A percentile compares a stretch with the other conserved stretches of the same genome.
Conservation (phyloP, 2,329 filamentous ascomycete species). For the Trichophyton equinum region DNA sequence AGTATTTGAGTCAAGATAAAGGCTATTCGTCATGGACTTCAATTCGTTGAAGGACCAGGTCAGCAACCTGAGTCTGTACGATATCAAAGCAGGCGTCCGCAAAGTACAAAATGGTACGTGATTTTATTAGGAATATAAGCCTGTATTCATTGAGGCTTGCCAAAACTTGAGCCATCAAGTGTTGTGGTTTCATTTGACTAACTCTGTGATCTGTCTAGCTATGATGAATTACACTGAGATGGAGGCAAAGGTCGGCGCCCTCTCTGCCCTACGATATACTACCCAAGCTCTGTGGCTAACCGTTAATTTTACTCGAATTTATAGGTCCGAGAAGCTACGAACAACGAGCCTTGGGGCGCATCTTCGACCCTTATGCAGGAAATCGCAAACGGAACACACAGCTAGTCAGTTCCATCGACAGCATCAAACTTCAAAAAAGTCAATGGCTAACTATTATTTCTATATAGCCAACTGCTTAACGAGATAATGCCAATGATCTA, state of each 20-base stretch:
- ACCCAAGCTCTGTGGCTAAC: background rate
- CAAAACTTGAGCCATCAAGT: background rate
- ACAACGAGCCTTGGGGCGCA: constrained; percentile 95
- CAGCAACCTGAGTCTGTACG: constrained; percentile 84
- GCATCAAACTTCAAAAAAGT: constrained; percentile 8
- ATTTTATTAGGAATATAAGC: background rate
- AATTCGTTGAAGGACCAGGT: constrained; percentile 75
- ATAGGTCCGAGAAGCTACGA: constrained; percentile 91
- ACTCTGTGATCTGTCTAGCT: constrained; percentile 41
- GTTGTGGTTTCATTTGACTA: background rate
- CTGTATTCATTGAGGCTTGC: background rate
- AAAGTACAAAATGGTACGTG: constrained; percentile 86
- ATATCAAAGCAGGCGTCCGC: constrained; percentile 84
- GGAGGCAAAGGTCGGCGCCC: constrained; percentile 51
- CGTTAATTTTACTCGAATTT: background rate
- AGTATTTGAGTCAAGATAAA: background rate
- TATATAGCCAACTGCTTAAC: constrained; percentile 76
- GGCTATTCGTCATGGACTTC: constrained; percentile 57
- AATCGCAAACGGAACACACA: constrained; percentile 94
- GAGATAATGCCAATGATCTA: constrained; percentile 99
- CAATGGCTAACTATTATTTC: background rate
- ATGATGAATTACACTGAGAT: constrained; percentile 98
- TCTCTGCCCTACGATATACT: background rate
- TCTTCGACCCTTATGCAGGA: constrained; percentile 85
- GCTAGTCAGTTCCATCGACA: constrained; percentile 59